Conservation (phyloP, 208 protist species). For the Borovskyia barvae region DNA sequence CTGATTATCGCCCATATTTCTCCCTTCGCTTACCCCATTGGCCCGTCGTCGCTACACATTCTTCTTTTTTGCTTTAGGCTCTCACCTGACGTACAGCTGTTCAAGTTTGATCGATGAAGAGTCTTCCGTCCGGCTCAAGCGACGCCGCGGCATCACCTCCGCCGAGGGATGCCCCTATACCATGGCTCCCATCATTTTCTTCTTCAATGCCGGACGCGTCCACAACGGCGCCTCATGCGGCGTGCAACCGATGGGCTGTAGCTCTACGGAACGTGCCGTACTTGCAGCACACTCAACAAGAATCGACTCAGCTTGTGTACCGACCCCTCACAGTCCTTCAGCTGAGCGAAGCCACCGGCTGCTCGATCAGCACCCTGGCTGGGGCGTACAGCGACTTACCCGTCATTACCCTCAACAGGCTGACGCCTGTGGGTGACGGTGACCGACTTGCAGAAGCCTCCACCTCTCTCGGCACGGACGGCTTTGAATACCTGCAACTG, state of each 20-base stretch:
- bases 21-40: too few species aligned
- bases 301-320: constrained; percentile 42
- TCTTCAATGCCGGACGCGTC: not conserved
- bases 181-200: constrained; percentile 3
- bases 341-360: constrained; percentile 41
- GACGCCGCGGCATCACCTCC: too few species aligned
- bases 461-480: constrained; percentile 3
- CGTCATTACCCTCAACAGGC: constrained; percentile 39
- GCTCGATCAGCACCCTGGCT: constrained; percentile 22
- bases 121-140: too few species aligned
- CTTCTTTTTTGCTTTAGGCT: too few species aligned
- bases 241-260: constrained; percentile 3
- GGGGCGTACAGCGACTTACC: constrained; percentile 39
- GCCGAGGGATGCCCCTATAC: not conserved
- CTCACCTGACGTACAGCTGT: too few species aligned
- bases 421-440: not conserved
- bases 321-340: constrained; percentile 50
- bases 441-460: not conserved
- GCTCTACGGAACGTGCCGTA: constrained; percentile 37
- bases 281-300: constrained; percentile 29
- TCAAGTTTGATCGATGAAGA: too few species aligned
- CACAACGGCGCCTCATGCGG: not conserved
- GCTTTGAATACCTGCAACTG: constrained; percentile 27
- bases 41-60: too few species aligned
- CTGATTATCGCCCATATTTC: not conserved